Evolutionary conservation across 169 alveolate species (phyloP), one percentile per base, ranked within the genome.

Genomic region (Plasmodium yoelii): DNA sequence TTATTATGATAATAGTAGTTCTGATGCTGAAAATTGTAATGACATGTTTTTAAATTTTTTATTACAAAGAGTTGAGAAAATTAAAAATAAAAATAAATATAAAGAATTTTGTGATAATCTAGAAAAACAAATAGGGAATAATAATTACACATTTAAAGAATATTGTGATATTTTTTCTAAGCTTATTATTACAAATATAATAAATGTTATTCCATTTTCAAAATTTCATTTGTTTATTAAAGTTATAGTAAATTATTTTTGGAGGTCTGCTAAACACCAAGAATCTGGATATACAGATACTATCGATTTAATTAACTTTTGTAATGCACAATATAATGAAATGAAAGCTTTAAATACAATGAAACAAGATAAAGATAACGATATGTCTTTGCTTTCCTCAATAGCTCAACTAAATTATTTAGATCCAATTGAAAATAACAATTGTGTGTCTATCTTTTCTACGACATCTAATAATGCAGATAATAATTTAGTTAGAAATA

Each of bases 91-190:
- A 53, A 26, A 67, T 22, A 80, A 56, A 44, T 80, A 80, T 67
- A 80, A 65, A 22, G 28, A 64, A 46, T 80, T 67, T 49, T 67
- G 80, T 47, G 90, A 80, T 53, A 44, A 51, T 53, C 9, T 80
- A n/a, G 90, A 72, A 67, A 67, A 80, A 53, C n/a, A 42, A 26
- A 13, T 80, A 65, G 82, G 46, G 49, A 73, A 67, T 39, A 68
- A 47, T 22, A 80, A 56, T 53, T 67, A 65, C 28, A 80, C 51
- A 19, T 60, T 80, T 44, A 64, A 67, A 59, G 84, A 80, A 28
- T 80, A 80, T 47, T 80, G 90, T 65, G 42, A 53, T n/a, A 71
- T 39, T 56, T 28, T 80, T 9, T 80, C 90, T n/a, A 80, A 56
- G 42, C 18, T 42, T 8, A 39, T 80, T 49, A 53, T 49, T 12